Evolutionary conservation across 78 protist species (phyloP), one percentile per base, ranked within the genome.

Genomic region (Diacronema lutheri): DNA sequence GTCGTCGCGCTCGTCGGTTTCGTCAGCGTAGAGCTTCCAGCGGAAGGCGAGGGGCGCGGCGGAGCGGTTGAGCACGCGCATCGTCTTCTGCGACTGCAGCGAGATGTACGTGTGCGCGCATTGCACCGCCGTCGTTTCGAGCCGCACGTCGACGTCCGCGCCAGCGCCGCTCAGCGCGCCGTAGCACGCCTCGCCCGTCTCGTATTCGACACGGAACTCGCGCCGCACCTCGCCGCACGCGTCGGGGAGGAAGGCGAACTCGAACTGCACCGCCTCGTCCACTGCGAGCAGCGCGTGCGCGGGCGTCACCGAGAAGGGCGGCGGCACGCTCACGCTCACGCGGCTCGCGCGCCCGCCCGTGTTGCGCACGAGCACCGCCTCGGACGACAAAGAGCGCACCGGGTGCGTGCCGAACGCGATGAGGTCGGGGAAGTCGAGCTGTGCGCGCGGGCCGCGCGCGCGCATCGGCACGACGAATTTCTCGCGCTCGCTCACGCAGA

Each of bases 401-500:
- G 90, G 88, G 19, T 84, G 84, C n/a, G 7, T 12, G 12, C 23
- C 88, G 57, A 92, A 92, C 73, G 14, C 38, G 26, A 87, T 14
- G 21, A 1, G 64, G 65, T 84, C 84, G 31, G 91, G 91, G 31
- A 93, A 50, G 55, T 82, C 88, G 56, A 90, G 83, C 21, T 31
- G n/a, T 14, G 83, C 89, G 11, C 95, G 92, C 21, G 84, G 64
- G 37, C 92, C 95, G 25, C 77, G 4, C 7, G 93, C 93, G 16
- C 76, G 66, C n/a, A 93, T 61, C 4, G 91, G 88, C 13, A 93
- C 66, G 57, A 85, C n/a, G 74, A 93, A 93, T 81, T 69, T 76
- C 62, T 93, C 95, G 21, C 90, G 74, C 68, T 93, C 95, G 21
- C 93, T 88, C 69, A 72, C 11, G 65, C 25, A 57, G 41, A 74